These are phyloP conservation scores for Alternaria metachromatica DNA, from an alignment of 2,329 filamentous ascomycete species.

Conservation along the genomic window DNA sequence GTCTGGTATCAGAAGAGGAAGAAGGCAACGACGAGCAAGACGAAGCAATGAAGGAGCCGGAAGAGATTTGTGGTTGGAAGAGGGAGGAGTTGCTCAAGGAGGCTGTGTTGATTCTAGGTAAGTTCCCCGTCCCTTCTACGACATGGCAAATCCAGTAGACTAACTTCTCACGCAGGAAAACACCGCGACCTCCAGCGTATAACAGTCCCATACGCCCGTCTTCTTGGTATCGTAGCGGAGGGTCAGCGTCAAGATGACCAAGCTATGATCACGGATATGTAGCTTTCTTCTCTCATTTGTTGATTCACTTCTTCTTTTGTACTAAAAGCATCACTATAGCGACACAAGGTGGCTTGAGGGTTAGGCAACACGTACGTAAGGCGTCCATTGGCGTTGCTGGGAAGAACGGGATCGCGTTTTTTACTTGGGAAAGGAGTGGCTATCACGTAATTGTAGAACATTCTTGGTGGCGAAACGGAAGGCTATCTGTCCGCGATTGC, in stretches of 20 bases:
- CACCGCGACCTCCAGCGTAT: constrained; percentile 92
- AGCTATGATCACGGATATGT: constrained; percentile 46
- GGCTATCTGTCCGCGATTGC: too few species aligned
- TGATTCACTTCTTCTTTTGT: constrained; percentile 1
- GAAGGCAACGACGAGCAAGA: constrained; percentile 63
- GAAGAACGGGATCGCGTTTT: not conserved
- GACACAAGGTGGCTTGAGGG: not conserved
- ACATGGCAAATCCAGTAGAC: not conserved
- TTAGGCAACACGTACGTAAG: not conserved
- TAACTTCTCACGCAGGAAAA: constrained; percentile 69
- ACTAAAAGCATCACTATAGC: not conserved
- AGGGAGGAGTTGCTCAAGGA: constrained; percentile 86
- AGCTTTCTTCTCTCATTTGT: constrained; percentile 9
- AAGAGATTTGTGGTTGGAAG: constrained; percentile 89
- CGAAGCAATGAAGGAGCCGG: constrained; percentile 61
- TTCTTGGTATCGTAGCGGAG: constrained; percentile 44
- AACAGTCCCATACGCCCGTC: constrained; percentile 92
- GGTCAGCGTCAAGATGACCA: constrained; percentile 37
- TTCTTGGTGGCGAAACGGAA: too few species aligned
- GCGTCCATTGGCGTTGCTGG: not conserved
- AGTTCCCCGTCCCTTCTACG: not conserved
- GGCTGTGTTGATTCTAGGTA: constrained; percentile 90
- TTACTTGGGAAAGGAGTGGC: not conserved
- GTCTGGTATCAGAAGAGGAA: constrained; percentile 64
- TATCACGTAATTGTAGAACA: not conserved